phyloP scores from a whole-genome alignment of 768 basidiomycete species.

The Tephrocybe sp. region DNA sequence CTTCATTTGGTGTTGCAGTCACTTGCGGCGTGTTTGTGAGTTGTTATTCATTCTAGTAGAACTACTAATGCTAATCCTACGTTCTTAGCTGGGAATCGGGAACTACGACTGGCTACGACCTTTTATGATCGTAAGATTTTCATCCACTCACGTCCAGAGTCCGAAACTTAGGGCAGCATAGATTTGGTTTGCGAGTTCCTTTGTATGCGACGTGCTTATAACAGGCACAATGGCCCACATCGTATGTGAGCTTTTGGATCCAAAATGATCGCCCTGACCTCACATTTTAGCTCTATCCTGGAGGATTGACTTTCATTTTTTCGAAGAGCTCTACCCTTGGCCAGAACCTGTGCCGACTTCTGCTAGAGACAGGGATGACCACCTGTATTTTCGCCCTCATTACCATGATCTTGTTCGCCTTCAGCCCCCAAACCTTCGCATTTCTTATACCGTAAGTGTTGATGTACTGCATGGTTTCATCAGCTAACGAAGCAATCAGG shows the following conservation, averaged over 20 bases:
- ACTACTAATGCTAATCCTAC: background rate
- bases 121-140: conserved; percentile 11
- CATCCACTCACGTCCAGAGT: too few species aligned
- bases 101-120: conserved; percentile 7
- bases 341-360: conserved; percentile 13
- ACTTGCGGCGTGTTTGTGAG: conserved; percentile 12
- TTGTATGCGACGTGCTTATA: conserved; percentile 22
- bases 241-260: conserved; percentile 13
- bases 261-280: background rate
- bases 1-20: conserved; percentile 8
- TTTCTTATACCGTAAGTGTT: conserved; percentile 1
- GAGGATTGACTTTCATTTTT: conserved; percentile 6
- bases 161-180: background rate
- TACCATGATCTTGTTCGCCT: background rate
- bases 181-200: conserved; percentile 24
- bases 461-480: background rate
- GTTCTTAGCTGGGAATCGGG: conserved; percentile 1
- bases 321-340: conserved; percentile 2
- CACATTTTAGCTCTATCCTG: conserved; percentile 6
- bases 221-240: conserved; percentile 22
- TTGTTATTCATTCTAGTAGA: background rate
- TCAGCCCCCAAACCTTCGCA: background rate
- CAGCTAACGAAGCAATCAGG: background rate
- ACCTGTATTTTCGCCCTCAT: background rate
- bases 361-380: conserved; percentile 15